Percentiles rank a stretch among this genome's conserved stretches.
Evolutionary conservation across 78 protist species (phyloP).

Genomic region (Creolimax fragrantissima): DNA sequence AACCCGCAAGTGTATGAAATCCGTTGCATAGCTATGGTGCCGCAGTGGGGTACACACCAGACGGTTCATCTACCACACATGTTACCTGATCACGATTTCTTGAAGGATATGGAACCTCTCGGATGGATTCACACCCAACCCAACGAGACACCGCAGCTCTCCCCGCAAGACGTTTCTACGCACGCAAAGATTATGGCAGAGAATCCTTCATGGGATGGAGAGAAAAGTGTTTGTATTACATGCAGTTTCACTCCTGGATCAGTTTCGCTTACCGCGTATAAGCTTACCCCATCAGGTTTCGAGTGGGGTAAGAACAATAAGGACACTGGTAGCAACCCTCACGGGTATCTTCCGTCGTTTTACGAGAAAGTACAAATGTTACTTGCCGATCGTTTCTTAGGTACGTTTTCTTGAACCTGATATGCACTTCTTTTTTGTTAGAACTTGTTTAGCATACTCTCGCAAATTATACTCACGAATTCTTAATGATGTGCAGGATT

Average conservation of each 20-base stretch:
- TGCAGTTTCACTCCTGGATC: slow-evolving; percentile 84
- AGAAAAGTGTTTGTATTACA: slow-evolving; percentile 71
- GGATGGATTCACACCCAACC: slow-evolving; percentile 99
- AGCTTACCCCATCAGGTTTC: slow-evolving; percentile 79
- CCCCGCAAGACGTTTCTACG: slow-evolving; percentile 85
- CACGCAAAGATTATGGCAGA: slow-evolving; percentile 79
- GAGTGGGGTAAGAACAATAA: slow-evolving; percentile 92
- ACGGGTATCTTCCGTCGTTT: slow-evolving; percentile 77
- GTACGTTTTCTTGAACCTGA: background rate
- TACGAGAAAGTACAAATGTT: slow-evolving; percentile 90
- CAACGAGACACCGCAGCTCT: slow-evolving; percentile 85
- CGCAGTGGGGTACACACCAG: slow-evolving; percentile 97
- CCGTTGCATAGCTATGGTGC: slow-evolving; percentile 91
- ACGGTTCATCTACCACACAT: slow-evolving; percentile 73
- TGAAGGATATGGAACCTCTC: slow-evolving; percentile 91
- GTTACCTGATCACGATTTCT: slow-evolving; percentile 84
- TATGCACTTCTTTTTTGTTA: background rate
- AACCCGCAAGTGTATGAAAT: slow-evolving; percentile 95
- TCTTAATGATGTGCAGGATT: slow-evolving; percentile 46
- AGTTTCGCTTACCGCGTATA: slow-evolving; percentile 84
- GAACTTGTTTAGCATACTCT: background rate
- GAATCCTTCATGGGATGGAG: slow-evolving; percentile 82
- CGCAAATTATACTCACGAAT: slow-evolving; percentile 72
- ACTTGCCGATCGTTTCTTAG: slow-evolving; percentile 81
- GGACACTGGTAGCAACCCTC: slow-evolving; percentile 62